Evolutionary conservation across 768 basidiomycete species (phyloP).

Genomic region (Hygrophorus russula): DNA sequence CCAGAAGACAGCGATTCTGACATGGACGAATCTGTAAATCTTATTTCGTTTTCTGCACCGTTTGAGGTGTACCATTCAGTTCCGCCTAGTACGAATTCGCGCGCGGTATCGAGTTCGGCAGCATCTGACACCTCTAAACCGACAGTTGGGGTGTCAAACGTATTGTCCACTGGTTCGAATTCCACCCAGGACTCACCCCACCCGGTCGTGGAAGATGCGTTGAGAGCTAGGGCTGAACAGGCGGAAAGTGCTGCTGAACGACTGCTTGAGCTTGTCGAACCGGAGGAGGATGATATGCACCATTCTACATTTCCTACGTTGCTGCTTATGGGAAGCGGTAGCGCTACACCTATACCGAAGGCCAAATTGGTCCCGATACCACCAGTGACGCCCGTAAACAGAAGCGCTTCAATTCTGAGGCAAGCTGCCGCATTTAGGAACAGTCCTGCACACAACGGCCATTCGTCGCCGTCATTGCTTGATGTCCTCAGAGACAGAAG

Average conservation of each 20-base stretch:
- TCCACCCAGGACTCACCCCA: constrained; percentile 24
- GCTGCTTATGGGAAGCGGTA: constrained; percentile 32
- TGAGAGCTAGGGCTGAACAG: constrained; percentile 82
- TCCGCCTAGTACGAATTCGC: constrained; percentile 22
- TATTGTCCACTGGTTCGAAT: constrained; percentile 43
- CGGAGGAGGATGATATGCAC: constrained; percentile 48
- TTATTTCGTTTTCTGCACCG: constrained; percentile 64
- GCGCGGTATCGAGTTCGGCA: constrained; percentile 40
- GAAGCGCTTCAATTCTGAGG: constrained; percentile 46
- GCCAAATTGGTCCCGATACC: constrained; percentile 23
- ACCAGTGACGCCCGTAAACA: constrained; percentile 59
- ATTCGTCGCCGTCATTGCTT: constrained; percentile 41
- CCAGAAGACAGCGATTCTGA: constrained; percentile 58
- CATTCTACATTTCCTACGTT: constrained; percentile 46
- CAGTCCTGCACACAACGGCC: constrained; percentile 54
- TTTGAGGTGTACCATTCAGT: constrained; percentile 38
- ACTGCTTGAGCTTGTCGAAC: constrained; percentile 75
- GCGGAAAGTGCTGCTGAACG: constrained; percentile 89
- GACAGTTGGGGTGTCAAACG: constrained; percentile 41
- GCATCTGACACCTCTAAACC: constrained; percentile 39
- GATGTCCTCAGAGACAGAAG: constrained; percentile 57
- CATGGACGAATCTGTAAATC: constrained; percentile 44
- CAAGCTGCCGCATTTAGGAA: constrained; percentile 75
- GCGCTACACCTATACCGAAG: constrained; percentile 26
- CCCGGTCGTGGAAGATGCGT: constrained; percentile 68